Conservation (phyloP, 257 asterid species). For the Plantago elongata region DNA sequence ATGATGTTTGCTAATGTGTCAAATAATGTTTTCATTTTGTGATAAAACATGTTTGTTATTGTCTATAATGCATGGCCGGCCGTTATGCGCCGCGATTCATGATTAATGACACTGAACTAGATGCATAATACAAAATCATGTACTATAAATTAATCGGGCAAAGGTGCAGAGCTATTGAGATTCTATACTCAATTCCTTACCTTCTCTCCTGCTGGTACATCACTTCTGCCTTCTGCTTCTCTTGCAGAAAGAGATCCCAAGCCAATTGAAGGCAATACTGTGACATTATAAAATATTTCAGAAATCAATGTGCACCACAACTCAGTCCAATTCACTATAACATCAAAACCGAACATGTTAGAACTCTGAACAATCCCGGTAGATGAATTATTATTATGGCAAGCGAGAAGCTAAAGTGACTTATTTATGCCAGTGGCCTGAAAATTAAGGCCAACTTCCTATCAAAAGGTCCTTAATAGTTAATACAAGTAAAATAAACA, state of each 20-base stretch:
- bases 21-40: too few species aligned
- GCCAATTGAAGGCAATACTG: conserved; percentile 90
- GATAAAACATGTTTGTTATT: too few species aligned
- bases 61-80: too few species aligned
- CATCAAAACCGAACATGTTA: conserved; percentile 5
- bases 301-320: too few species aligned
- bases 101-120: too few species aligned
- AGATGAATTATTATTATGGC: background rate
- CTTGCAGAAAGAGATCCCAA: conserved; percentile 94
- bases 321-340: conserved; percentile 5
- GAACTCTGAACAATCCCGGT: conserved; percentile 5
- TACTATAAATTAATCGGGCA: conserved; percentile 2
- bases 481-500: background rate
- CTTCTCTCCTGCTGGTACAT: conserved; percentile 82
- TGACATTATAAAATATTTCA: conserved; percentile 14
- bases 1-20: too few species aligned
- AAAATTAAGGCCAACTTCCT: background rate
- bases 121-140: background rate
- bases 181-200: conserved; percentile 28
- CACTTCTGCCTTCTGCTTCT: conserved; percentile 95
- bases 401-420: conserved; percentile 8
- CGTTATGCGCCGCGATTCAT: too few species aligned
- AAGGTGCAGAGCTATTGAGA: conserved; percentile 4
- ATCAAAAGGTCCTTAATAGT: background rate
- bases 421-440: background rate